These are phyloP conservation scores for Cryptococcus sp. DNA, from an alignment of 1,284 basidiomycete genomes.

Conservation along the genomic window DNA sequence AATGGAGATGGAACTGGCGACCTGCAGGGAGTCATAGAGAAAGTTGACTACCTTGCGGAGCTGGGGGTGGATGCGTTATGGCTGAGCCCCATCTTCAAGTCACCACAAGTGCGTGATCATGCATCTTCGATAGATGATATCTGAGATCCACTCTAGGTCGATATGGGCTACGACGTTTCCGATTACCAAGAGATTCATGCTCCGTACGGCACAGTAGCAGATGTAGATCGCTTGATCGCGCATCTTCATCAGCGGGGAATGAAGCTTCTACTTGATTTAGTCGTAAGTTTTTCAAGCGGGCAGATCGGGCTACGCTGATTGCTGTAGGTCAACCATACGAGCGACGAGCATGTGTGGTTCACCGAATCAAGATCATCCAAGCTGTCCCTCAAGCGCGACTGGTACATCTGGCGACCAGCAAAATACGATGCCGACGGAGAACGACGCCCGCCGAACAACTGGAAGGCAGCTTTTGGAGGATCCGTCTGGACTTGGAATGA, in stretches of 20 bases:
- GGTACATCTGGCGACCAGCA: constrained; percentile 50
- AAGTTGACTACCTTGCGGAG: constrained; percentile 69
- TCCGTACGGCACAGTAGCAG: constrained; percentile 52
- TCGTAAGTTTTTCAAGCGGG: too few species aligned
- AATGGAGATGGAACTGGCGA: constrained; percentile 64
- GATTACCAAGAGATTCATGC: constrained; percentile 53
- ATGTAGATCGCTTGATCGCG: constrained; percentile 50
- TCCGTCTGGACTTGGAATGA: constrained; percentile 55
- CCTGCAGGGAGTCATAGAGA: constrained; percentile 65
- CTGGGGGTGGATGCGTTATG: constrained; percentile 72
- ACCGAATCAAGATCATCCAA: constrained; percentile 22
- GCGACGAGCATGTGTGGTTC: too few species aligned
- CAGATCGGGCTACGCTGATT: too few species aligned
- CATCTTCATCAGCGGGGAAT: constrained; percentile 15
- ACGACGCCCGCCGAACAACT: constrained; percentile 52
- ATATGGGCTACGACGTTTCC: constrained; percentile 39
- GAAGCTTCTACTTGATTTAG: too few species aligned
- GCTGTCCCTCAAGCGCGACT: constrained; percentile 48
- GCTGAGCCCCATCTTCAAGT: constrained; percentile 59
- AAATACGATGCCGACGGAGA: constrained; percentile 39
- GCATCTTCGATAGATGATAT: too few species aligned
- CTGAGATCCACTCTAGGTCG: background rate
- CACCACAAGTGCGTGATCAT: too few species aligned
- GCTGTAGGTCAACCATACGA: too few species aligned
- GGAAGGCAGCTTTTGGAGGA: constrained; percentile 31